Evolutionary conservation across 805 yeast genomes (phyloP), one percentile per base, ranked within the genome.

Genomic region (Jamesozyma spencerorum): DNA sequence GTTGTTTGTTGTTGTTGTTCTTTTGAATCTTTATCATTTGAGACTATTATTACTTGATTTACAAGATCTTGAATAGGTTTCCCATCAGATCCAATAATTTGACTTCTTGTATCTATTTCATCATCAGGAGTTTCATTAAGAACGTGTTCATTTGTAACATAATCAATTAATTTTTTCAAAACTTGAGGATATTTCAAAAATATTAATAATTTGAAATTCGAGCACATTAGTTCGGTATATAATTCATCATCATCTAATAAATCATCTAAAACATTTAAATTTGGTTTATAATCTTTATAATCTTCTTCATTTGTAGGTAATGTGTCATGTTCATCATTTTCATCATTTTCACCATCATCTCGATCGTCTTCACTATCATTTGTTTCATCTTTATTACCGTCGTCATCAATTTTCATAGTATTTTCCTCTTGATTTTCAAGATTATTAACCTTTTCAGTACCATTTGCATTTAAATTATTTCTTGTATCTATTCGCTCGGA

Each of bases 161-260:
- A 77, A 33, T 79, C 77, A 18, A 88, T 77, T 42, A 90, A 71
- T 43, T 77, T 75, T 42, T 68, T 71, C 45, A 90, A 60, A 14
- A 85, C 75, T 38, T 79, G 82, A n/a, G 90, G 86, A 57, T 84
- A 84, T 47, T 90, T 71, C 41, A 90, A 67, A 51, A 79, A 79
- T 53, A 85, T 94, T 31, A 88, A 69, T 37, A 90, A 70, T 55
- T 81, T 80, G 35, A 80, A 71, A 57, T 82, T 83, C 15, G 85
- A 79, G 14, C 81, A 75, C 45, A 80, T 63, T 30, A 85, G 65
- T 55, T 84, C 90, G 43, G 82, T 83, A 20, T 84, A 66, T 19
- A 85, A 62, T 44, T 81, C 87, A 34, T 77, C 81, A 50, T 83
- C 88, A 54, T 82, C 87, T 46, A 85, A 64, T 36, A 85, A 61